phyloP scores from a whole-genome alignment of 306 rosid species.

The Glycyrrhiza uralensis region DNA sequence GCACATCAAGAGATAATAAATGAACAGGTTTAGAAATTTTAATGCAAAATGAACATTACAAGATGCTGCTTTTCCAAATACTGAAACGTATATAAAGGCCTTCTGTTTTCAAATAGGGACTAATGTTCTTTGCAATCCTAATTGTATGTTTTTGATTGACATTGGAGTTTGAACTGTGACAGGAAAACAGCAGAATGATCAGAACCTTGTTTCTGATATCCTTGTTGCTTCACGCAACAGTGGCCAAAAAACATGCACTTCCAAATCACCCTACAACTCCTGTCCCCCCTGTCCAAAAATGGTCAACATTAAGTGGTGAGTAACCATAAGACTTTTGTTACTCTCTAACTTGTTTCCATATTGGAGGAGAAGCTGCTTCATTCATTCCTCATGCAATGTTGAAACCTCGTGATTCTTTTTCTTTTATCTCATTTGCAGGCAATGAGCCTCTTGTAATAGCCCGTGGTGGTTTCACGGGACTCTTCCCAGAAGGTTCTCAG shows the following conservation, averaged over 20 bases:
- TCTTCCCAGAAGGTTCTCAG: slow-evolving; percentile 66
- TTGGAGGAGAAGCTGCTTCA: neutral
- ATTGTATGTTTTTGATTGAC: neutral
- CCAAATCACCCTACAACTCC: neutral
- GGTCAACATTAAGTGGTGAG: slow-evolving; percentile 86
- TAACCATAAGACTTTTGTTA: neutral
- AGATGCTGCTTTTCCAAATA: neutral
- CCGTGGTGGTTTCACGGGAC: slow-evolving; percentile 77
- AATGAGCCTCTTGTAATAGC: slow-evolving; percentile 61
- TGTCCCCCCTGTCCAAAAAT: slow-evolving; percentile 30
- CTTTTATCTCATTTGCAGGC: slow-evolving; percentile 43
- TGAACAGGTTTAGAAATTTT: neutral
- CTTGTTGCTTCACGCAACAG: slow-evolving; percentile 47
- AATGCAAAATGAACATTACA: slow-evolving; percentile 10
- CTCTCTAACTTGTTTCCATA: neutral
- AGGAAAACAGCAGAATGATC: slow-evolving; percentile 57
- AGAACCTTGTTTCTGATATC: slow-evolving; percentile 47
- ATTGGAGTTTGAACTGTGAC: slow-evolving; percentile 12
- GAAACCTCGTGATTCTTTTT: neutral
- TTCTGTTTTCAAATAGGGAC: neutral
- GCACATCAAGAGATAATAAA: neutral
- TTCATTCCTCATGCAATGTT: neutral
- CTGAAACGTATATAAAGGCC: neutral
- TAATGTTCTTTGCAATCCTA: neutral
- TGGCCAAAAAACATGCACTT: slow-evolving; percentile 33